Percentiles rank a stretch among this genome's conserved stretches.
phyloP scores from a whole-genome alignment of 1,284 basidiomycete genomes.

The Moesziomyces parantarcticus region DNA sequence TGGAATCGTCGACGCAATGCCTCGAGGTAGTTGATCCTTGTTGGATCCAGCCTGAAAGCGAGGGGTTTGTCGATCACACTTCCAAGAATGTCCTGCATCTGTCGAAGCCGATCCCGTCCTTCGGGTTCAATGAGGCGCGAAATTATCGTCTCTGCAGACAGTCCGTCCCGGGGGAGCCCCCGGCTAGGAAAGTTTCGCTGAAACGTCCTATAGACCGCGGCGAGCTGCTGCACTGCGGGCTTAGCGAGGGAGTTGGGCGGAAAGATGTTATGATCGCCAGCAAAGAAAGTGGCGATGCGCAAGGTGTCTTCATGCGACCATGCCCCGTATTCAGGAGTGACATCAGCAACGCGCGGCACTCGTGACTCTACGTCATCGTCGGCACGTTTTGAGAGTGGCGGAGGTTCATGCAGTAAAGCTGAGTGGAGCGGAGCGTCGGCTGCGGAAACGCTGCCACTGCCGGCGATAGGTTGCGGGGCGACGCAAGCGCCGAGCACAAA shows the following conservation, averaged over 20 bases:
- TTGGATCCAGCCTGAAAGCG: conserved; percentile 7
- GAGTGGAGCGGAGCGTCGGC: no score
- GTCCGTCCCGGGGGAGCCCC: background rate
- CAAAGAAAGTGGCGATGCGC: conserved; percentile 4
- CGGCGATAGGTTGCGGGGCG: no score
- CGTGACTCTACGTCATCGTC: background rate
- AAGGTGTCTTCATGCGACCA: background rate
- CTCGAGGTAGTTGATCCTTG: conserved; percentile 1
- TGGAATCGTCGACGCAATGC: conserved; percentile 8
- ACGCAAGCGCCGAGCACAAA: no score
- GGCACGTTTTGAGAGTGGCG: background rate
- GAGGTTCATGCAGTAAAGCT: no score
- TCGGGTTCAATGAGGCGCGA: background rate
- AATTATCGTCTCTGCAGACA: background rate
- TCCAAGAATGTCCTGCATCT: background rate
- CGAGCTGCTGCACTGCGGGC: background rate
- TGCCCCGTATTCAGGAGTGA: background rate
- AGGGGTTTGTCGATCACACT: background rate
- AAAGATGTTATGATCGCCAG: background rate
- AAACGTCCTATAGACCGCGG: background rate
- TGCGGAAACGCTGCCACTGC: no score
- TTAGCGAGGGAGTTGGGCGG: background rate
- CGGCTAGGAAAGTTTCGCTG: background rate
- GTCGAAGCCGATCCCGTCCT: conserved; percentile 6
- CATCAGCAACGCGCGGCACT: background rate